Base-by-base conservation (phyloP, 306 rosid species). In the Quercus glauca region DNA sequence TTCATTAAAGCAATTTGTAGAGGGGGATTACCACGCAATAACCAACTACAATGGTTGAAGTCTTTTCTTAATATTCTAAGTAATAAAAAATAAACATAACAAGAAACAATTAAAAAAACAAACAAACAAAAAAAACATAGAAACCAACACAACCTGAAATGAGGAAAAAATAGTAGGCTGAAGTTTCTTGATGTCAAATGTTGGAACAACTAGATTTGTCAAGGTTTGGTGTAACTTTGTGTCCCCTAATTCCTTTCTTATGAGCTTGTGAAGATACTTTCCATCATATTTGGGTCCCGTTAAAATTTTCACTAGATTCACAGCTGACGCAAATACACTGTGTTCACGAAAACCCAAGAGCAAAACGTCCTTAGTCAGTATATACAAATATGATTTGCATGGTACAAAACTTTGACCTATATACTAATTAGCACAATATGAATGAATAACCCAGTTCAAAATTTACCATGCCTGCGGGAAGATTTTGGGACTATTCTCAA, bases 241-340 rank as follows among this genome's bases (percentile, higher is more conserved):
- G 17, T 17, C 53, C 15, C 82, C 79, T 25, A 80, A 21, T 28
- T 76, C 14, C 19, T 51, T 12, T 6, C 63, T 19, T 43, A 59
- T 6, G 11, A 83, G 20, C 31, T 52, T 52, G 26, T 78, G 74
- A 8, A 80, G 73, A 68, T 76, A 76, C 61, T 84, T 84, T 41
- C 84, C 82, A 31, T 85, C 56, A 23, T 76, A 79, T 33, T 79
- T 86, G 5, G 89, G 68, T 74, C 88, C 86, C 3, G 23, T 7
- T 37, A 83, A 59, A 56, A 68, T 83, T 15, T 64, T 73, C 19
- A 70, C 8, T 25, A 65, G 6, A 51, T 75, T 78, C 4, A 52
- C 1, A 18, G 71, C 17, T 2, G 73, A 26, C 4, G 84, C 83
- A 12, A 51, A 83, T n/a, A 68, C 88, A 14, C 90, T 86, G 18